Base-by-base conservation (phyloP, 148 eudicot species). In the Cornus florida region DNA sequence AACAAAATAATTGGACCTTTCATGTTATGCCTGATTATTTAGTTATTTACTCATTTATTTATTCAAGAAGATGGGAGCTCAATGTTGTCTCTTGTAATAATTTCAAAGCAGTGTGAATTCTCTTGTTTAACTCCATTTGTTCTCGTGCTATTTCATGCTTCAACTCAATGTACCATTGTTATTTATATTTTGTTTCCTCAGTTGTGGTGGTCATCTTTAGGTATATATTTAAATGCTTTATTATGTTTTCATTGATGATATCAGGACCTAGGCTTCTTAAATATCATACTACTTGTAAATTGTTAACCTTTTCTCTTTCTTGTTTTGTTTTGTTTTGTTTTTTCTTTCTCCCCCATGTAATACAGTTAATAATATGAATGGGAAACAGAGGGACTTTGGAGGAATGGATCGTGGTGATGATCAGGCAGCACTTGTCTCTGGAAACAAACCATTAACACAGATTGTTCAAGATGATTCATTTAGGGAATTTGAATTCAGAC, bases 401-500 rank as follows among this genome's bases (percentile, higher is more conserved):
- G 98, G 97, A 84, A 86, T 86, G 90, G 98, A 92, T 74, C 81
- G 71, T 39, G 98, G 97, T 68, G 98, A 95, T 87, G 99, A 93
- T 92, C 97, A 91, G 82, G 92, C 99, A 80, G 87, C 93, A 22
- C 83, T 95, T 79, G 84, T 95, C 65, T 89, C 94, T 74, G 94
- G 84, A 75, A 93, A 69, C 75, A 93, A 93, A 82, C 84, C 90
- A 67, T 81, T 95, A 79, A 85, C 90, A 64, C 91, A 92, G 81
- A 92, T 95, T 77, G 93, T 92, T 86, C 97, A 93, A 83, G 94
- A 93, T 81, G 99, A 95, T 82, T 95, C 97, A 38, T 93, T 95
- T 84, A 85, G 99, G 83, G 97, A 93, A 86, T 95, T 95, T 82
- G 99, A 95, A 85, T 95, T 95, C 89, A 86, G 94, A 77, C 99